Base-by-base conservation (phyloP, 345 rosid genomes). In the Schrenkiella parvula region DNA sequence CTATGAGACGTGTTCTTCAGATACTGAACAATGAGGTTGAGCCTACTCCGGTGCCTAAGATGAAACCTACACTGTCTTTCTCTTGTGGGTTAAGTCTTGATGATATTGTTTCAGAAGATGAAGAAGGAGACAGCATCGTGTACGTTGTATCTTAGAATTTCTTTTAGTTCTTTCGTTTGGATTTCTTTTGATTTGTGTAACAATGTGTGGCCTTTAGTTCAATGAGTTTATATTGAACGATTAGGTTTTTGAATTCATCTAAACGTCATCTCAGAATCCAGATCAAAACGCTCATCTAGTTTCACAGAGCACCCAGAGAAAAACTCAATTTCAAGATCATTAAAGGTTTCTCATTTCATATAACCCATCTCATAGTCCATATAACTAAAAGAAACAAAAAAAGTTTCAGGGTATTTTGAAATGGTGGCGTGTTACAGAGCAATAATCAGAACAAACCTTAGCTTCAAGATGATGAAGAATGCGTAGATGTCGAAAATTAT, bases 1-100 rank as follows among this genome's bases (percentile, higher is more conserved):
- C 89, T 0, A 88, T 87, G 84, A 91, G 99, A 67, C 88, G 88
- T 76, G 92, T 89, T 17, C 83, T 95, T 64, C 99, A 91, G 79
- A 84, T 95, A 37, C 86, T 95, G 34, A 83, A 84, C 66, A 84
- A 84, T 8, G 97, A 95, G 66, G 83, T 78, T 3, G 89, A 84
- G 68, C 87, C 82, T 3, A 15, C 75, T 9, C 50, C 68, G 0
- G 88, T 89, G 48, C 92, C 98, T 0, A 87, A 52, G 86, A 75
- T 67, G 86, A 95, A 95, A 72, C 98, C 99, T 2, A 85, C 83
- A 63, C 82, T 92, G 26, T 82, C 92, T 41, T 91, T 91, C 87
- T 80, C 96, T 21, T 70, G 81, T 34, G 84, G 87, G 66, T 64
- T 86, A 74, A 83, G 79, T n/a, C 85, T 89, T 38, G 93, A 91